phyloP scores from a whole-genome alignment of 805 yeast species.

The Saturnispora besseyi region DNA sequence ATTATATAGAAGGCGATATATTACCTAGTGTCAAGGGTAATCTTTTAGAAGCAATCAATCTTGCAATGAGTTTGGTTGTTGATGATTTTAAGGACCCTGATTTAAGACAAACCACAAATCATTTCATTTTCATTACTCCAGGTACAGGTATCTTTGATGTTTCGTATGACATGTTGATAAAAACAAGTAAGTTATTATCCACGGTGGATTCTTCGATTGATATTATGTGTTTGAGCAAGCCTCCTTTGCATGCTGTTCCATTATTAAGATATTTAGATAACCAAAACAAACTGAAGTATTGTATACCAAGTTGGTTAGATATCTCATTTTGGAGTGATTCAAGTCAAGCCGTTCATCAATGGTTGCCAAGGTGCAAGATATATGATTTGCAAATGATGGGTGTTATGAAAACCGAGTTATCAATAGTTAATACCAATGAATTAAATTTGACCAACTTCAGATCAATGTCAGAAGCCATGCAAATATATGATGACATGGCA shows the following conservation, averaged over 20 bases:
- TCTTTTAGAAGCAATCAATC: conserved; percentile 73
- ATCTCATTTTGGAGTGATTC: conserved; percentile 79
- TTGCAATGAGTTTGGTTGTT: conserved; percentile 68
- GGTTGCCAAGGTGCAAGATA: conserved; percentile 93
- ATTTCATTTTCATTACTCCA: conserved; percentile 78
- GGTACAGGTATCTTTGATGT: conserved; percentile 94
- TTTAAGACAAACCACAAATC: conserved; percentile 83
- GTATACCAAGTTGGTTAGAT: conserved; percentile 94
- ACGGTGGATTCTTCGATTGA: conserved; percentile 83
- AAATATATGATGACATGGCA: conserved; percentile 51
- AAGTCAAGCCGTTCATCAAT: conserved; percentile 40
- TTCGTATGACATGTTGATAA: conserved; percentile 63
- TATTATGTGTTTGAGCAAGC: conserved; percentile 77
- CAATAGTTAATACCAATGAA: conserved; percentile 57
- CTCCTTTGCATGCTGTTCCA: conserved; percentile 90
- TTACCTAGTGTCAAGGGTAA: conserved; percentile 88
- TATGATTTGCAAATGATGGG: conserved; percentile 99
- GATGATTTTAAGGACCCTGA: conserved; percentile 80
- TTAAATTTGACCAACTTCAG: conserved; percentile 30
- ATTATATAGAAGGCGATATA: conserved; percentile 48
- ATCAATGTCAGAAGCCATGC: conserved; percentile 54
- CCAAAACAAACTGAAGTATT: conserved; percentile 46
- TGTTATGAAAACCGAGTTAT: conserved; percentile 81
- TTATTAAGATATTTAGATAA: conserved; percentile 61
- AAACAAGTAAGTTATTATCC: conserved; percentile 66